Evolutionary conservation across 192 early-diverging fungal genomes (phyloP), one percentile per base, ranked within the genome.

Genomic region (Coemansia biformis): DNA sequence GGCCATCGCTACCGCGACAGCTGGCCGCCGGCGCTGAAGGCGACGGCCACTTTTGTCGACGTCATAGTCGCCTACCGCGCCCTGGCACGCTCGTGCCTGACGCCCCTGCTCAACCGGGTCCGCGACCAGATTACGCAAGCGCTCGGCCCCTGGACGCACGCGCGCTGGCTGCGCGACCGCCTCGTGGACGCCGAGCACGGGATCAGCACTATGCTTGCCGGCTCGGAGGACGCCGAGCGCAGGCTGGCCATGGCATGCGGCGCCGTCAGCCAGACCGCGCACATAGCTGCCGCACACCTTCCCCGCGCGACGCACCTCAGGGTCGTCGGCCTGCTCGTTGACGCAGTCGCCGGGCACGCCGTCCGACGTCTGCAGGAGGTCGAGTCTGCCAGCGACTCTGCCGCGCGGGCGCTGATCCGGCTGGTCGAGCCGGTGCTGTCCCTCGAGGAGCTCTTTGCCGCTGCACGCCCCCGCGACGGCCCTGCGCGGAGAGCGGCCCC

Each of bases 11-110:
- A 47, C 23, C 55, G 54, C 15, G 61, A 55, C 1, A 41, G 53
- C 14, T 68, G 65, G 73, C 60, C 65, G 1, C 18, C 21, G 0
- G 52, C 41, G 17, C 54, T 76, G 26, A 23, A 46, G 4, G 51
- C 54, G 11, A 51, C 61, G 5, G 62, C 57, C 12, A 62, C 65
- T 8, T 59, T 76, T 47, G 56, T 60, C 35, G 73, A 76, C 26
- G 38, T 60, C 19, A 52, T 76, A 17, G 52, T 62, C 0, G 38
- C 60, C 16, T 65, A 61, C 36, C 65, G 73, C 46, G 43, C 46
- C 3, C 37, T 76, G 30, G 54, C 53, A 17, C 51, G 47, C 41
- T 12, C 45, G 8, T 43, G 46, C 10, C 24, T 73, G 29, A 48
- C 24, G 13, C 57, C 62, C 10, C 38, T 73, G 44, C 54, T 65